Conservation (phyloP, 148 eudicot species). For the Dysphania ambrosioides region DNA sequence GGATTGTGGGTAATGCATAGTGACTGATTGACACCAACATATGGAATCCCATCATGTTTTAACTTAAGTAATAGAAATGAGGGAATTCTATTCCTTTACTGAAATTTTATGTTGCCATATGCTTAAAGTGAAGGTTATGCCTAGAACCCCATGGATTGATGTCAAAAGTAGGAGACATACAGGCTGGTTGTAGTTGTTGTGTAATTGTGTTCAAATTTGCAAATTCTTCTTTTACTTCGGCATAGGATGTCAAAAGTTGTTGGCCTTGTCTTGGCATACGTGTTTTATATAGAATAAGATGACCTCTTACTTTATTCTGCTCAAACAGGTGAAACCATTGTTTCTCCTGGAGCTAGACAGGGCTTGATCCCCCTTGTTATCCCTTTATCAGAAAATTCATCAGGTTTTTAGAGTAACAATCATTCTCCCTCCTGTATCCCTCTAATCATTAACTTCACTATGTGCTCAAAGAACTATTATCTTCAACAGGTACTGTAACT, state of each 20-base stretch:
- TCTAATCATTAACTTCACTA: neutral
- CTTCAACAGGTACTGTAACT: slow-evolving; percentile 58
- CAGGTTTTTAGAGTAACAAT: slow-evolving; percentile 41
- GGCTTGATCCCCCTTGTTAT: slow-evolving; percentile 81
- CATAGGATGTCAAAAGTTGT: neutral
- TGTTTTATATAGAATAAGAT: neutral
- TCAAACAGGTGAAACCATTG: slow-evolving; percentile 60
- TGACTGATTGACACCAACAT: neutral
- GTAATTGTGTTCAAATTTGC: neutral
- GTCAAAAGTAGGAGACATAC: neutral
- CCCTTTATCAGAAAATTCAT: slow-evolving; percentile 61
- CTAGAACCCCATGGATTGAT: neutral
- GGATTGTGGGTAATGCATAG: neutral
- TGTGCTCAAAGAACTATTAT: slow-evolving; percentile 4
- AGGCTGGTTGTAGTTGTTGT: neutral
- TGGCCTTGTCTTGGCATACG: neutral
- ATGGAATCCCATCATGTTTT: neutral
- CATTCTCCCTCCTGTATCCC: neutral
- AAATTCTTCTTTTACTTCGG: neutral
- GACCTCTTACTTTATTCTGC: neutral
- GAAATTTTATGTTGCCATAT: neutral
- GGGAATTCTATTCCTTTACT: neutral
- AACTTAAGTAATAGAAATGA: neutral
- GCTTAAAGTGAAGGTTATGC: neutral
- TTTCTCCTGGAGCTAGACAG: slow-evolving; percentile 79